phyloP scores from a whole-genome alignment of 1,284 basidiomycete genomes.

The Moesziomyces sp. region DNA sequence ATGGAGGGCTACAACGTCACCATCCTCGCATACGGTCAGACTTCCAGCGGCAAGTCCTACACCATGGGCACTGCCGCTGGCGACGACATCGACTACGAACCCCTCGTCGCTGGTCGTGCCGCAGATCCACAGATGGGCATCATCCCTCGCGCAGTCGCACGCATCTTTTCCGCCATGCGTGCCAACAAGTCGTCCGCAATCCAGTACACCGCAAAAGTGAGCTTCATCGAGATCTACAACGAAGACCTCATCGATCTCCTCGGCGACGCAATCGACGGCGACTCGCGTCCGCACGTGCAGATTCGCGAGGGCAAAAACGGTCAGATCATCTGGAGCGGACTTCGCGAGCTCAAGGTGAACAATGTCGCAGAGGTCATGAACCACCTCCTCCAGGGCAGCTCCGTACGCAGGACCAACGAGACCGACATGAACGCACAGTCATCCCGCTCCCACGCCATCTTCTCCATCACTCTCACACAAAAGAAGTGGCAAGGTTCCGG shows the following conservation, averaged over 20 bases:
- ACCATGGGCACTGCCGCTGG: slow-evolving; percentile 77
- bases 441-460: slow-evolving; percentile 97
- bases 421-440: slow-evolving; percentile 99
- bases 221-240: slow-evolving; percentile 91
- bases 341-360: slow-evolving; percentile 87
- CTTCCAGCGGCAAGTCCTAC: slow-evolving; percentile 94
- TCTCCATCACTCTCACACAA: slow-evolving; percentile 88
- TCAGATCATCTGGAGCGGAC: slow-evolving; percentile 94
- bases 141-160: slow-evolving; percentile 92
- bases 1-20: slow-evolving; percentile 97
- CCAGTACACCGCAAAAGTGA: slow-evolving; percentile 60
- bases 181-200: slow-evolving; percentile 70
- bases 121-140: slow-evolving; percentile 74
- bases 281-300: slow-evolving; percentile 80
- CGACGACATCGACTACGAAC: slow-evolving; percentile 55
- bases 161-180: slow-evolving; percentile 81
- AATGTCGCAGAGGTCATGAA: slow-evolving; percentile 89
- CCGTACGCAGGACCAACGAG: slow-evolving; percentile 91
- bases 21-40: slow-evolving; percentile 97
- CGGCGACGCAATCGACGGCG: slow-evolving; percentile 53
- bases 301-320: slow-evolving; percentile 97
- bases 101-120: slow-evolving; percentile 48
- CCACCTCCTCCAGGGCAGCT: slow-evolving; percentile 82
- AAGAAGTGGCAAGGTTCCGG: slow-evolving; percentile 54
- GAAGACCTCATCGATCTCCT: slow-evolving; percentile 73